Conservation (phyloP, 1,284 basidiomycete species). For the Bondarzewia mesenterica region DNA sequence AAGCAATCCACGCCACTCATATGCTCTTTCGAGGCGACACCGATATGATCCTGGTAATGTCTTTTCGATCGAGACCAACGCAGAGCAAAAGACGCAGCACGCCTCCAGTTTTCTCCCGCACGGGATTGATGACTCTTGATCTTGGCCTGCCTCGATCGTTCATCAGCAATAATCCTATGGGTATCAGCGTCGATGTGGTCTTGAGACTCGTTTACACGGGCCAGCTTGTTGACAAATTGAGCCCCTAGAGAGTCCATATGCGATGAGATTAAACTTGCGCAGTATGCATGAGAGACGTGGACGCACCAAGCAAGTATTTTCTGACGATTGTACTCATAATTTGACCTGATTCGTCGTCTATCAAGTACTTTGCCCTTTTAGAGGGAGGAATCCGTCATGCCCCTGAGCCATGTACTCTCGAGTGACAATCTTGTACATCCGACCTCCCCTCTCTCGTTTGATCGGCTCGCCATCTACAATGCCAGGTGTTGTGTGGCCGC, state of each 20-base stretch:
- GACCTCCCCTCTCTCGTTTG: slow-evolving; percentile 42
- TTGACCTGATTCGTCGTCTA: slow-evolving; percentile 82
- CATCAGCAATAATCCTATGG: slow-evolving; percentile 32
- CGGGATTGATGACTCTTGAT: slow-evolving; percentile 12
- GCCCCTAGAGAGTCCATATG: slow-evolving; percentile 35
- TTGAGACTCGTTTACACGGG: slow-evolving; percentile 9
- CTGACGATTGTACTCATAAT: slow-evolving; percentile 79
- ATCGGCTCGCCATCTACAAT: slow-evolving; percentile 43
- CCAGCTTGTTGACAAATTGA: slow-evolving; percentile 43
- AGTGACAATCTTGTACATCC: slow-evolving; percentile 71
- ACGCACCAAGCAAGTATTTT: slow-evolving; percentile 76
- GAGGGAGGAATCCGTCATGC: slow-evolving; percentile 74
- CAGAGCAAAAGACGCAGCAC: slow-evolving; percentile 35
- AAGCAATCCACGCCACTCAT: slow-evolving; percentile 73
- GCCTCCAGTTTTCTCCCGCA: slow-evolving; percentile 40
- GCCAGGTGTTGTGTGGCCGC: slow-evolving; percentile 30
- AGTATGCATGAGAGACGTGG: neutral
- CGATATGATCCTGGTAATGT: slow-evolving; percentile 55
- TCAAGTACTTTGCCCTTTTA: slow-evolving; percentile 64
- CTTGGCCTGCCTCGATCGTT: slow-evolving; percentile 9
- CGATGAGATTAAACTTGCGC: neutral
- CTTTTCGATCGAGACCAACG: slow-evolving; percentile 38
- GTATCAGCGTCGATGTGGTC: slow-evolving; percentile 12
- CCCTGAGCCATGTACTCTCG: slow-evolving; percentile 72
- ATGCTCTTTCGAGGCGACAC: slow-evolving; percentile 58